Percentiles rank a stretch among this genome's conserved stretches.
These are phyloP conservation scores for Phlebopus sp. DNA, from an alignment of 1,284 basidiomycete species.

Conservation along the genomic window DNA sequence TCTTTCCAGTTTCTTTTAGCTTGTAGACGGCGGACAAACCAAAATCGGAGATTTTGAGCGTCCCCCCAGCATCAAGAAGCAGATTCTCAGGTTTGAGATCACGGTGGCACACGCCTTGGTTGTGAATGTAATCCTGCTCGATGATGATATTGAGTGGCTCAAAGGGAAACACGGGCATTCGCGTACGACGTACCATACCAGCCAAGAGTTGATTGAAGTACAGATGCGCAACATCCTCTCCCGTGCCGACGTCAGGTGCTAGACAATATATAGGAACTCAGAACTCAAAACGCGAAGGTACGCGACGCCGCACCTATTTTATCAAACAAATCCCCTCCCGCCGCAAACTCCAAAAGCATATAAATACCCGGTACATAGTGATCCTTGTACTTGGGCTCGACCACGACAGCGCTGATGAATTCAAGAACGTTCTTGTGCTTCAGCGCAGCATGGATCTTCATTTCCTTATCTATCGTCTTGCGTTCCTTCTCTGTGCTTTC, in stretches of 20 bases:
- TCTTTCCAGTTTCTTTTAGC: constrained; percentile 82
- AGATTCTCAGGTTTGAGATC: constrained; percentile 98
- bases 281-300: too few species aligned
- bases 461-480: constrained; percentile 90
- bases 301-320: constrained; percentile 79
- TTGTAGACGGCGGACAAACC: constrained; percentile 91
- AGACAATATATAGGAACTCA: neutral
- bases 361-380: constrained; percentile 80
- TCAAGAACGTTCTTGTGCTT: constrained; percentile 85
- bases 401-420: constrained; percentile 75
- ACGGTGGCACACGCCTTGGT: constrained; percentile 90
- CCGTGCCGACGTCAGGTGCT: constrained; percentile 80
- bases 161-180: neutral
- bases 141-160: constrained; percentile 12
- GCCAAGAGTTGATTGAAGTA: constrained; percentile 90
- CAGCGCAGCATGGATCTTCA: constrained; percentile 83
- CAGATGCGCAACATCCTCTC: constrained; percentile 85
- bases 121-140: constrained; percentile 77
- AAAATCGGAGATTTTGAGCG: constrained; percentile 93
- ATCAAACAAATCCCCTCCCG: constrained; percentile 95
- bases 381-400: constrained; percentile 63
- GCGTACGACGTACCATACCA: constrained; percentile 57
- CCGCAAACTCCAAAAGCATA: constrained; percentile 90
- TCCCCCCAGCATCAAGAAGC: constrained; percentile 75
- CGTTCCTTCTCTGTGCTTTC: constrained; percentile 61